Conservation (phyloP, 2,329 filamentous ascomycete species). For the Ophiosphaerella korrae region DNA sequence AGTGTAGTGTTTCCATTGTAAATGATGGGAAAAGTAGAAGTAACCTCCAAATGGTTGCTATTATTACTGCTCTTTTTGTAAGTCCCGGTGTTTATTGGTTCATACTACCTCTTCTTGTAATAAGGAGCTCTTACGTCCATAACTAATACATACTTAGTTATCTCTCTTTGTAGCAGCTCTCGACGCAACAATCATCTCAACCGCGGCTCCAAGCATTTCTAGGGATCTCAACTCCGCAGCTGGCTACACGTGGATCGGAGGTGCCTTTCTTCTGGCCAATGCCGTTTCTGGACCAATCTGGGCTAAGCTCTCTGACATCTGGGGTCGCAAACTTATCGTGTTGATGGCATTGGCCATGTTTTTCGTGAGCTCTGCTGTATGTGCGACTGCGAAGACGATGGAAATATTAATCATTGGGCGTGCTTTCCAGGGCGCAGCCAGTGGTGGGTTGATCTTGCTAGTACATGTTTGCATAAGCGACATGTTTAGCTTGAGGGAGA, state of each 20-base stretch:
- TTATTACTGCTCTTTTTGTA: constrained; percentile 42
- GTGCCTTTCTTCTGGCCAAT: constrained; percentile 72
- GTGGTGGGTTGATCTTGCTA: constrained; percentile 65
- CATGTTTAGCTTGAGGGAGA: constrained; percentile 62
- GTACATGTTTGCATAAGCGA: constrained; percentile 69
- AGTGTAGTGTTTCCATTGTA: constrained; percentile 7
- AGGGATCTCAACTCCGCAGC: constrained; percentile 66
- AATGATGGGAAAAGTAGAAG: constrained; percentile 24
- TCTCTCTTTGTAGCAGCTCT: constrained; percentile 50
- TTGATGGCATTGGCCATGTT: constrained; percentile 61
- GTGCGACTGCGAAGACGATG: constrained; percentile 61
- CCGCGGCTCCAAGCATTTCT: constrained; percentile 69
- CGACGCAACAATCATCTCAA: constrained; percentile 65
- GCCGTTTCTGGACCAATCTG: constrained; percentile 72
- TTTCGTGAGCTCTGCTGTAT: constrained; percentile 65
- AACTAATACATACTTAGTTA: constrained; percentile 26
- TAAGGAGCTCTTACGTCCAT: not conserved
- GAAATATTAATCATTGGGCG: constrained; percentile 65
- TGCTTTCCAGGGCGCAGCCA: constrained; percentile 67
- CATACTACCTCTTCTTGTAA: not conserved
- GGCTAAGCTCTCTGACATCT: constrained; percentile 66
- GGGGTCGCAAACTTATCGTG: constrained; percentile 61
- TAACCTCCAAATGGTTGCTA: constrained; percentile 32
- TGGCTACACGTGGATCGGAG: constrained; percentile 80
- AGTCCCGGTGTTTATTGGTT: constrained; percentile 6